phyloP scores from a whole-genome alignment of 1,284 basidiomycete genomes.

The Cutaneotrichosporon sp. region DNA sequence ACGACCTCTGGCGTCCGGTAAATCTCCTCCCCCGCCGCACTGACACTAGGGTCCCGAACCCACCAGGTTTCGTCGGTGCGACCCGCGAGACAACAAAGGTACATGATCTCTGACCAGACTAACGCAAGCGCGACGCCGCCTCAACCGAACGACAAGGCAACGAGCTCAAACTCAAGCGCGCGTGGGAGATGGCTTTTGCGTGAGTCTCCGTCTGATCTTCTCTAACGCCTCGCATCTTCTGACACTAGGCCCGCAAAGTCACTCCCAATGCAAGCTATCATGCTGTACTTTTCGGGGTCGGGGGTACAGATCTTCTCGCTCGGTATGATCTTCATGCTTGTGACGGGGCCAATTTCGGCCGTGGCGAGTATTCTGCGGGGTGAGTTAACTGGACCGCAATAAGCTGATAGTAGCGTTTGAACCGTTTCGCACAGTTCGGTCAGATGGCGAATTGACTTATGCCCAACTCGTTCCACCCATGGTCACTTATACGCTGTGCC shows the following conservation, averaged over 20 bases:
- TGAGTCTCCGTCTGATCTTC: constrained; percentile 35
- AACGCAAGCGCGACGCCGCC: constrained; percentile 4
- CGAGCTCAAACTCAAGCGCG: constrained; percentile 72
- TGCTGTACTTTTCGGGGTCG: constrained; percentile 93
- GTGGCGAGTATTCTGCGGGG: constrained; percentile 71
- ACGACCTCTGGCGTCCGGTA: constrained; percentile 5
- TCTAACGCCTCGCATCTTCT: not conserved
- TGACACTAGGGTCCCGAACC: constrained; percentile 16
- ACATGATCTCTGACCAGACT: not conserved
- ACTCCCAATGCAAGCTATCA: constrained; percentile 89
- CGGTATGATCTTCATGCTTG: constrained; percentile 85
- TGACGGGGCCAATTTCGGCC: constrained; percentile 76
- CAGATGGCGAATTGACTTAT: constrained; percentile 34
- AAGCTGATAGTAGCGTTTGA: constrained; percentile 46
- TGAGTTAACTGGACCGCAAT: constrained; percentile 50
- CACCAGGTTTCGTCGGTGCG: constrained; percentile 19
- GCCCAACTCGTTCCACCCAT: constrained; percentile 43
- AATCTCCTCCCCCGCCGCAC: not conserved
- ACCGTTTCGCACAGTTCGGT: constrained; percentile 38
- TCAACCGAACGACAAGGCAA: constrained; percentile 31
- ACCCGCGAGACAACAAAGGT: constrained; percentile 19
- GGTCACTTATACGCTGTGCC: constrained; percentile 48
- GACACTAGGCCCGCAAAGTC: constrained; percentile 67
- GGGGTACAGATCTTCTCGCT: constrained; percentile 92
- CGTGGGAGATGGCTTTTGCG: constrained; percentile 80